Base-by-base conservation (phyloP, 2,329 filamentous ascomycete genomes). In the Fusarium cyanostomum region DNA sequence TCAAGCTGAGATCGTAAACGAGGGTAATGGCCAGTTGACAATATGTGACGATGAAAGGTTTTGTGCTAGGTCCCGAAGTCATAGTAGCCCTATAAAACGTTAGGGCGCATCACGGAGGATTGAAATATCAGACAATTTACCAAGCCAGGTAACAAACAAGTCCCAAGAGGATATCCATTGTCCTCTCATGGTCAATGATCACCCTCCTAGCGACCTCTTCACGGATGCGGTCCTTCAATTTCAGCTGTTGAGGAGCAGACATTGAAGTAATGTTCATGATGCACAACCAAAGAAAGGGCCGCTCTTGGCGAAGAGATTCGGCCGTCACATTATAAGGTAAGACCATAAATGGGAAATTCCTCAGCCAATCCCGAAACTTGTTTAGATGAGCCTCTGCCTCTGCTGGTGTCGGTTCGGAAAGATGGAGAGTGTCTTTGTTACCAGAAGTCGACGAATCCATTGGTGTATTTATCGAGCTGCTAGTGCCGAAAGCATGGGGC, bases 101-200 rank as follows among this genome's bases (percentile, higher is more conserved):
- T 39, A 65, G 60, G 60, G 44, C 49, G 12, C 12, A 10, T 13
- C 16, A 21, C 12, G n/a, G 7, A 15, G 21, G 18, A 28, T 30
- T n/a, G 7, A 7, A 21, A 18, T 8, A 24, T 26, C 7, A 18
- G 21, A 30, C 11, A 18, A 63, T 75, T 64, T 69, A 81, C 82
- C 84, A 86, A 28, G 75, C 73, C 18, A 79, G 73, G 50, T 74
- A 80, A 48, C 63, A 75, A 13, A 88, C 66, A 4, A 86, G 56
- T 0, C 84, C 84, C 10, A 83, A 74, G 2, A 88, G 72, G 10
- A 86, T 61, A 60, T 87, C 85, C 34, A 86, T 73, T 43, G 71
- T 79, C 46, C 80, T 78, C 52, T 85, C 82, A n/a, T 78, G 73
- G 9, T 82, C 77, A 11, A 84, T 56, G 7, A 86, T 65, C 24